Conservation (phyloP, 2,329 filamentous ascomycete species). For the Shiraia sp. region DNA sequence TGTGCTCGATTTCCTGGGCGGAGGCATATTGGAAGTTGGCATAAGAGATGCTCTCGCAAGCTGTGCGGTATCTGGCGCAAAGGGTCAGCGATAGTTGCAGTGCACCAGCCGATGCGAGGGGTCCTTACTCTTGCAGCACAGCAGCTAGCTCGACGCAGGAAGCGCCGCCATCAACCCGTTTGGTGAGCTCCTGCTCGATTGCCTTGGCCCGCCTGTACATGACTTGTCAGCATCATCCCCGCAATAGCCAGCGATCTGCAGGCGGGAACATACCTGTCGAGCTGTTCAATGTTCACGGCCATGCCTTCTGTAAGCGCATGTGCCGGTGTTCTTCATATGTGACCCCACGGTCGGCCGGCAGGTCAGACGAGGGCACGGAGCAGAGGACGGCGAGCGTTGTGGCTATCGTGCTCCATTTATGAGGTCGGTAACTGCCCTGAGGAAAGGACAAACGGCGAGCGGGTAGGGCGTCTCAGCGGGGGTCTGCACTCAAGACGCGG, state of each 20-base stretch:
- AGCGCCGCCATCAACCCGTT: constrained; percentile 55
- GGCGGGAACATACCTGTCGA: constrained; percentile 53
- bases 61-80: constrained; percentile 64
- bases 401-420: constrained; percentile 64
- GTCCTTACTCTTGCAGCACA: constrained; percentile 42
- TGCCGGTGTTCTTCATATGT: constrained; percentile 39
- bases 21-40: constrained; percentile 70
- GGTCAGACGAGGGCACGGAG: constrained; percentile 62
- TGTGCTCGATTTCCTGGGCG: constrained; percentile 66
- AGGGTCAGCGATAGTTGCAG: constrained; percentile 18
- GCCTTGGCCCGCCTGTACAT: constrained; percentile 48
- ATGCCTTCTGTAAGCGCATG: constrained; percentile 36
- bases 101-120: not conserved
- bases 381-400: constrained; percentile 50
- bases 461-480: constrained; percentile 19
- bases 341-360: constrained; percentile 58
- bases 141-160: constrained; percentile 55
- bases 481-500: constrained; percentile 32
- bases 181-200: constrained; percentile 55
- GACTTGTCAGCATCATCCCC: constrained; percentile 19
- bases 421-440: constrained; percentile 38
- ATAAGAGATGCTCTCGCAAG: constrained; percentile 74
- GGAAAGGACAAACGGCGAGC: constrained; percentile 38
- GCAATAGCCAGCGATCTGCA: not conserved
- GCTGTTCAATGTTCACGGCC: constrained; percentile 54